Base-by-base conservation (phyloP, 2,329 filamentous ascomycete species). In the Aspergillus awamori region DNA sequence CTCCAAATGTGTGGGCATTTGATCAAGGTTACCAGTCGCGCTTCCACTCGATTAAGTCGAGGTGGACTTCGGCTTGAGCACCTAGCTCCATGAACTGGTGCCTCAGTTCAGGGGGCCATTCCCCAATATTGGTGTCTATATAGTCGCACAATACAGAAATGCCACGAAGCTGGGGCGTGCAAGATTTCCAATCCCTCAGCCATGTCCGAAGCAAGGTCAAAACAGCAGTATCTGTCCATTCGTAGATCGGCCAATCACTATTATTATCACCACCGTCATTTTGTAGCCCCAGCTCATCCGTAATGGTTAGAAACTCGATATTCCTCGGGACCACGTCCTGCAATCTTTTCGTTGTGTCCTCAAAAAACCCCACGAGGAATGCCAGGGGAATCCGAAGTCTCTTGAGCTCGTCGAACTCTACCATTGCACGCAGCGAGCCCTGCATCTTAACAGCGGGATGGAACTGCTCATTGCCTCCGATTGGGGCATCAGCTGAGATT, bases 241-340 rank as follows among this genome's bases (percentile, higher is more conserved):
- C 61, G 49, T 53, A 64, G n/a, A 33, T 10, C 7, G 60, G 60
- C 60, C 36, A 53, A 52, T 39, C 30, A 26, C 17, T 38, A n/a
- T 58, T 33, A 51, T 45, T 15, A n/a, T 30, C 17, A 8, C 17
- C 28, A 11, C 13, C 51, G 5, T 53, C n/a, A 59, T 60, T 58
- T 38, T 68, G 59, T 5, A 59, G 20, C 1, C 20, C 22, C 26
- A 69, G 17, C 15, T 69, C 60, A 22, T 69, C 59, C 0, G 61
- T 69, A 24, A 68, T 59, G 24, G 55, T 45, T 8, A 69, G 51
- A 41, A 10, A 56, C 57, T 68, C 65, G 28, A 70, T 54, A 30
- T 63, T 65, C 24, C 41, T 61, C 8, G 67, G 67, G 5, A 67
- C 20, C n/a, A 60, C 53, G 51, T 65, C 55, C 38, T 54, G 26